Percentiles rank a stretch among this genome's conserved stretches.
phyloP scores from a whole-genome alignment of 148 eudicot species.

The Rhododendron vialii region DNA sequence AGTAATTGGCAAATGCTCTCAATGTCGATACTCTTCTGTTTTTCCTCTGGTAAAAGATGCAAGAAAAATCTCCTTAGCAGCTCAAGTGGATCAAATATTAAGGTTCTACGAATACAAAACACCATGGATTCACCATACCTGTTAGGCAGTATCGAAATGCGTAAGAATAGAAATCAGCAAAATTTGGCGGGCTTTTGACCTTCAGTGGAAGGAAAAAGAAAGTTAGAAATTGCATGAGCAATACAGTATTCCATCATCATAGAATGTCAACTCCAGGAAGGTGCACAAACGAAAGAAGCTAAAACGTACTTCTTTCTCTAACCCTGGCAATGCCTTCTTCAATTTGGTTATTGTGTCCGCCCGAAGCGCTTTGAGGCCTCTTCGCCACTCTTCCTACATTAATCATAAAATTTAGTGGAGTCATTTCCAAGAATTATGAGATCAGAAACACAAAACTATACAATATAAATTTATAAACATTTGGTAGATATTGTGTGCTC shows the following conservation, averaged over 20 bases:
- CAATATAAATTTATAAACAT: neutral
- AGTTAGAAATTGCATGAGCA: conserved; percentile 5
- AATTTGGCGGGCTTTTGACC: conserved; percentile 74
- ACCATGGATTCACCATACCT: conserved; percentile 37
- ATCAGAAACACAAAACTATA: neutral
- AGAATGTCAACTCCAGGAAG: conserved; percentile 1
- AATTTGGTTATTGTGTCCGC: conserved; percentile 71
- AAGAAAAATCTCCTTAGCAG: conserved; percentile 10
- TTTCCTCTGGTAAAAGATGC: conserved; percentile 59
- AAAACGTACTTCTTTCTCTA: conserved; percentile 68
- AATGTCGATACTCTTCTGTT: conserved; percentile 90
- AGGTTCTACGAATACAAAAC: neutral
- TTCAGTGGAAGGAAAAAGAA: conserved; percentile 21
- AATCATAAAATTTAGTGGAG: conserved; percentile 7
- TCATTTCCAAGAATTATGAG: neutral
- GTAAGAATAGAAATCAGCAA: conserved; percentile 67
- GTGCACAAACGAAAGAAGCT: neutral
- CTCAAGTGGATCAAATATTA: neutral
- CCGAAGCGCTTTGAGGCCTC: conserved; percentile 73
- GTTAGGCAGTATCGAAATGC: conserved; percentile 87
- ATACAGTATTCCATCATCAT: neutral
- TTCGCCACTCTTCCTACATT: conserved; percentile 93
- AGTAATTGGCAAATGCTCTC: conserved; percentile 83
- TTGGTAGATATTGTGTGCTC: neutral
- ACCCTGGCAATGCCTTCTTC: conserved; percentile 69